phyloP scores from a whole-genome alignment of 192 early-diverging fungal genomes.

The Polychytrium aggregatum region DNA sequence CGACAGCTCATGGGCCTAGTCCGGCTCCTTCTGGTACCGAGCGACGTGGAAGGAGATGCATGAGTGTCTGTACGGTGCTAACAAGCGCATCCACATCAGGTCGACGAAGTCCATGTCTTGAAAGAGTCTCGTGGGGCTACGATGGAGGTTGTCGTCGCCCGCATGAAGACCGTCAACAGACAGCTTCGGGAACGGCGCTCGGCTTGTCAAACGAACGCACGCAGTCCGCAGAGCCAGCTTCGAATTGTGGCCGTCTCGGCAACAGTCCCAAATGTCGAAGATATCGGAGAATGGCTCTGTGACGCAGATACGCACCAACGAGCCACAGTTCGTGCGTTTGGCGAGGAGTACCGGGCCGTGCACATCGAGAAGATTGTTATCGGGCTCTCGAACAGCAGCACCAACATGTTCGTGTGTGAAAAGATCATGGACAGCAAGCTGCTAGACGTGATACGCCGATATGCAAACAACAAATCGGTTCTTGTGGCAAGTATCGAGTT shows the following conservation, averaged over 20 bases:
- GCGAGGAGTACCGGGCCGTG: constrained; percentile 59
- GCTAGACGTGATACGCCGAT: too few relatives aligned
- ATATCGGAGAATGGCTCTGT: constrained; percentile 57
- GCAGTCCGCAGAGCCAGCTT: constrained; percentile 4
- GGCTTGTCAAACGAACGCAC: not conserved
- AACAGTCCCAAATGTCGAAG: constrained; percentile 56
- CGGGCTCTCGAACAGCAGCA: constrained; percentile 21
- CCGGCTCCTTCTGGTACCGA: constrained; percentile 10
- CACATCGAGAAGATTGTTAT: constrained; percentile 39
- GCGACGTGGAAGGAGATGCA: not conserved
- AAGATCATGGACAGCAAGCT: constrained; percentile 24
- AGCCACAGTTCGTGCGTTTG: too few relatives aligned
- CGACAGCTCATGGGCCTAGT: constrained; percentile 15
- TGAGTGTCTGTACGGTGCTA: not conserved
- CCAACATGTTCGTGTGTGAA: constrained; percentile 46
- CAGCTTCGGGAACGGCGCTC: constrained; percentile 15
- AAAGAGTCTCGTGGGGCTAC: constrained; percentile 54
- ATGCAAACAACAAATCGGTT: not conserved
- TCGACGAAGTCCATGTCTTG: constrained; percentile 71
- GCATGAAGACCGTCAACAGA: constrained; percentile 25
- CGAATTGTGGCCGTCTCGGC: constrained; percentile 57
- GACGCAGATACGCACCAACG: too few relatives aligned
- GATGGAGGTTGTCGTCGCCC: constrained; percentile 56
- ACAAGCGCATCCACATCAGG: constrained; percentile 6
- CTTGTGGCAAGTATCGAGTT: not conserved